These are phyloP conservation scores for Chionographis japonica DNA, from an alignment of 106 monocot species.

Conservation along the genomic window DNA sequence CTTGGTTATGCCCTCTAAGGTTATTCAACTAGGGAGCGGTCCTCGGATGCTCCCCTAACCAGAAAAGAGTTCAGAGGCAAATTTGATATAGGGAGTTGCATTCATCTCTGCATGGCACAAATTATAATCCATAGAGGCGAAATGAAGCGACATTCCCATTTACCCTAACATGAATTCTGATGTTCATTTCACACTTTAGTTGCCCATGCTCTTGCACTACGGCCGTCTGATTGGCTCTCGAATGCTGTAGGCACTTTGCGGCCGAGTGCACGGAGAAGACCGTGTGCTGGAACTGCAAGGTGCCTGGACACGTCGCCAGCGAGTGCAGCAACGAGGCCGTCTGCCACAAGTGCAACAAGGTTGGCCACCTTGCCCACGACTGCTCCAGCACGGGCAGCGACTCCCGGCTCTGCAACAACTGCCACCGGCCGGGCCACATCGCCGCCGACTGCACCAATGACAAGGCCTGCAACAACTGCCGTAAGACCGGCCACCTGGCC, in stretches of 20 bases:
- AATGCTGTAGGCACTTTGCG: slow-evolving; percentile 48
- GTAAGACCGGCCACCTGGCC: slow-evolving; percentile 74
- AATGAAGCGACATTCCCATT: too few relatives aligned
- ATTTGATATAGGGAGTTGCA: too few relatives aligned
- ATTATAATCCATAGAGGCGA: too few relatives aligned
- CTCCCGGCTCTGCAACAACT: slow-evolving; percentile 70
- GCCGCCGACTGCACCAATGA: slow-evolving; percentile 71
- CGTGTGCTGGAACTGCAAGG: slow-evolving; percentile 88
- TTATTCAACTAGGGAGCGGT: too few relatives aligned
- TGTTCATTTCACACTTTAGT: too few relatives aligned
- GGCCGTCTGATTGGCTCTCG: too few relatives aligned
- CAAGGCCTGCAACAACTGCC: slow-evolving; percentile 81
- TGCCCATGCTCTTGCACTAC: too few relatives aligned
- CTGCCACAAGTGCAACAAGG: slow-evolving; percentile 72
- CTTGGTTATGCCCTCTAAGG: too few relatives aligned
- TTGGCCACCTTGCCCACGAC: slow-evolving; percentile 68
- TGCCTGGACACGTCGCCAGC: slow-evolving; percentile 63
- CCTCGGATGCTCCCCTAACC: too few relatives aligned
- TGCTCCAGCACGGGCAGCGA: slow-evolving; percentile 37
- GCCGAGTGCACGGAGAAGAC: slow-evolving; percentile 58
- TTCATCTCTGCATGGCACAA: too few relatives aligned
- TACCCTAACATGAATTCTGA: too few relatives aligned
- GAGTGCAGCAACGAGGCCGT: slow-evolving; percentile 65
- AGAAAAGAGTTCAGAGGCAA: too few relatives aligned
- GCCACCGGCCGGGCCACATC: slow-evolving; percentile 64